phyloP scores from a whole-genome alignment of 352 stramenopile genomes.

The Phytophthora sansomeana region DNA sequence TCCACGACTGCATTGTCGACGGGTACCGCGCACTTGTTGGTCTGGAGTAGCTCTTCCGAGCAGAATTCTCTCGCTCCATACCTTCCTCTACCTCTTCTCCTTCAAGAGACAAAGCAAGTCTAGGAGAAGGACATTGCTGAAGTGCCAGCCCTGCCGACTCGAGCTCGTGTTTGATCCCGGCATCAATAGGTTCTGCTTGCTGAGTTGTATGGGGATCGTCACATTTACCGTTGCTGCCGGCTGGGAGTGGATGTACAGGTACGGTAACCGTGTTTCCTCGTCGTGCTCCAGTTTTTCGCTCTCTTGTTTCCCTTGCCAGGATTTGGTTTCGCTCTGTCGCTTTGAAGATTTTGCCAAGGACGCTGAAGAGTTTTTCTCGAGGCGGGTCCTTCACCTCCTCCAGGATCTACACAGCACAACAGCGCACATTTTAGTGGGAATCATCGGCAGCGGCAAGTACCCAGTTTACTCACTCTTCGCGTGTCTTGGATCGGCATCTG shows the following conservation, averaged over 20 bases:
- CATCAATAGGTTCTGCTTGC: slow-evolving; percentile 10
- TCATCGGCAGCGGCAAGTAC: background rate
- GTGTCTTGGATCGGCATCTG: slow-evolving; percentile 85
- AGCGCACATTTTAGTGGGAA: background rate
- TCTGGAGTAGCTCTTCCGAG: slow-evolving; percentile 37
- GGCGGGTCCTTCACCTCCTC: slow-evolving; percentile 74
- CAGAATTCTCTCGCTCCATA: slow-evolving; percentile 4
- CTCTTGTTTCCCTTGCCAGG: slow-evolving; percentile 23
- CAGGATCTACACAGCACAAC: slow-evolving; percentile 55
- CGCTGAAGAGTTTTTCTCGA: slow-evolving; percentile 74
- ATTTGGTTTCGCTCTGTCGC: slow-evolving; percentile 72
- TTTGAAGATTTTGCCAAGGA: slow-evolving; percentile 81
- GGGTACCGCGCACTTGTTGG: slow-evolving; percentile 42
- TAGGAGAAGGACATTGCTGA: slow-evolving; percentile 29
- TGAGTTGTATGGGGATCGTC: background rate
- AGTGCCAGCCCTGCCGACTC: slow-evolving; percentile 12
- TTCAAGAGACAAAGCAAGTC: slow-evolving; percentile 4
- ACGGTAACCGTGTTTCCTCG: background rate
- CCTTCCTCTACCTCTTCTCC: background rate
- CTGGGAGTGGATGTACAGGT: slow-evolving; percentile 13
- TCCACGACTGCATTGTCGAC: slow-evolving; percentile 55
- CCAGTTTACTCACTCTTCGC: slow-evolving; percentile 48
- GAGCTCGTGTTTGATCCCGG: slow-evolving; percentile 13
- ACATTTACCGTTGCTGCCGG: background rate
- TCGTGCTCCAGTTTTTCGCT: slow-evolving; percentile 21